These are phyloP conservation scores for Colletotrichum sansevieriae DNA, from an alignment of 2,329 filamentous ascomycete genomes.

Conservation along the genomic window DNA sequence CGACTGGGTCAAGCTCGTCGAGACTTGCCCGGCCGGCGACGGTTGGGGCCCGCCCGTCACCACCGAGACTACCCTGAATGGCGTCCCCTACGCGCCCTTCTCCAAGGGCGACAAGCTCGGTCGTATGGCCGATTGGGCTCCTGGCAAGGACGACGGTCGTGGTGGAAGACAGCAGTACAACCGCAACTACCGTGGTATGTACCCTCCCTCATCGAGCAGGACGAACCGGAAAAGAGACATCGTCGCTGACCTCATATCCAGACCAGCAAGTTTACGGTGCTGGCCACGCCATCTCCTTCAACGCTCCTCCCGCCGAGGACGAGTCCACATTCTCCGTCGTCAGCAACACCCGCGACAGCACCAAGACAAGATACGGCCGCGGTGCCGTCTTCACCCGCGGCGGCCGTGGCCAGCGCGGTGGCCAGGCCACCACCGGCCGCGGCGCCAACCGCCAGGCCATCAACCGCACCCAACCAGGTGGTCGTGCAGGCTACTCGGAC, in stretches of 20 bases:
- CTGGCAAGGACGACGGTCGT: conserved; percentile 82
- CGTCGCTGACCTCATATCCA: conserved; percentile 53
- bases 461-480: conserved; percentile 73
- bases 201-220: neutral
- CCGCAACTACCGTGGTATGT: conserved; percentile 88
- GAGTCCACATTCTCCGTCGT: conserved; percentile 98
- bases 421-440: conserved; percentile 58
- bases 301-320: conserved; percentile 91
- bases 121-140: conserved; percentile 98
- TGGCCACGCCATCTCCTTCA: conserved; percentile 87
- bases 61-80: conserved; percentile 88
- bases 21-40: conserved; percentile 79
- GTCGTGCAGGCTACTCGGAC: conserved; percentile 79
- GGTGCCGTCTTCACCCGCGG: conserved; percentile 92
- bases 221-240: neutral
- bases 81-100: conserved; percentile 97
- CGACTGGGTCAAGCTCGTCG: conserved; percentile 73
- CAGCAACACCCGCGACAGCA: conserved; percentile 89
- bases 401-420: conserved; percentile 82
- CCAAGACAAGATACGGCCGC: conserved; percentile 88
- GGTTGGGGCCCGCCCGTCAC: conserved; percentile 90
- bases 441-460: conserved; percentile 71
- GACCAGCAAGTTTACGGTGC: conserved; percentile 98
- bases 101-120: conserved; percentile 99
- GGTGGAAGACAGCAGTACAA: conserved; percentile 91